phyloP scores from a whole-genome alignment of 1,284 basidiomycete species.

The Cutaneotrichosporon spelunceum region DNA sequence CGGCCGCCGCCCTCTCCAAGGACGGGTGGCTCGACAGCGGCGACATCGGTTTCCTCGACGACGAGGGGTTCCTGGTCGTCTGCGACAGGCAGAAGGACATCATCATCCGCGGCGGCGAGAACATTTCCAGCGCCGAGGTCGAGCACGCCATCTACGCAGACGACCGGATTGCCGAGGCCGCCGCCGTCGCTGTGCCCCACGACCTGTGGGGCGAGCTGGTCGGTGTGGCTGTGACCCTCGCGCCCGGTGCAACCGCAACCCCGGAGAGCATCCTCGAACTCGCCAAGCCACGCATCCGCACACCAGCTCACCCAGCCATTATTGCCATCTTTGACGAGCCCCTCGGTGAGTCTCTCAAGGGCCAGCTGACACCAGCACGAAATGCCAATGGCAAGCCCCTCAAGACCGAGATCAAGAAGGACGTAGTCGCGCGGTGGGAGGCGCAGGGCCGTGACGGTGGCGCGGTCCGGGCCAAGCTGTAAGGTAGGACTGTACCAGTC shows the following conservation, averaged over 20 bases:
- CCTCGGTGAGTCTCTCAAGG: conserved; percentile 28
- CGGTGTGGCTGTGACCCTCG: conserved; percentile 38
- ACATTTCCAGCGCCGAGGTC: conserved; percentile 42
- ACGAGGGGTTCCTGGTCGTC: conserved; percentile 41
- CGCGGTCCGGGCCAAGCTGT: conserved; percentile 15
- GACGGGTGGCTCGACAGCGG: conserved; percentile 49
- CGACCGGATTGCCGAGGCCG: conserved; percentile 36
- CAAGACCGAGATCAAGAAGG: conserved; percentile 18
- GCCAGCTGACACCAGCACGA: conserved; percentile 13
- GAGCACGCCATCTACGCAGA: conserved; percentile 43
- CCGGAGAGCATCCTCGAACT: conserved; percentile 11
- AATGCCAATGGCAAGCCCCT: conserved; percentile 23
- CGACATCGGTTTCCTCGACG: conserved; percentile 40
- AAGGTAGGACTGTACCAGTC: not conserved
- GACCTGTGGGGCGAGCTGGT: conserved; percentile 41
- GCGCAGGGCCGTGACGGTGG: conserved; percentile 13
- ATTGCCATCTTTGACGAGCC: conserved; percentile 22
- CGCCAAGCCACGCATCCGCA: conserved; percentile 14
- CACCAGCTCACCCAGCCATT: conserved; percentile 18
- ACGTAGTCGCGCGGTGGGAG: conserved; percentile 18
- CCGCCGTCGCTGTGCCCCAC: conserved; percentile 41
- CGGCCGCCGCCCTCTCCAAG: conserved; percentile 29
- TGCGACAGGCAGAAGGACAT: conserved; percentile 42
- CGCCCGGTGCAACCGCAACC: conserved; percentile 14
- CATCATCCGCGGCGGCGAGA: conserved; percentile 50